These are phyloP conservation scores for Amaranthus cruentus DNA, from an alignment of 148 eudicot genomes.

Conservation along the genomic window DNA sequence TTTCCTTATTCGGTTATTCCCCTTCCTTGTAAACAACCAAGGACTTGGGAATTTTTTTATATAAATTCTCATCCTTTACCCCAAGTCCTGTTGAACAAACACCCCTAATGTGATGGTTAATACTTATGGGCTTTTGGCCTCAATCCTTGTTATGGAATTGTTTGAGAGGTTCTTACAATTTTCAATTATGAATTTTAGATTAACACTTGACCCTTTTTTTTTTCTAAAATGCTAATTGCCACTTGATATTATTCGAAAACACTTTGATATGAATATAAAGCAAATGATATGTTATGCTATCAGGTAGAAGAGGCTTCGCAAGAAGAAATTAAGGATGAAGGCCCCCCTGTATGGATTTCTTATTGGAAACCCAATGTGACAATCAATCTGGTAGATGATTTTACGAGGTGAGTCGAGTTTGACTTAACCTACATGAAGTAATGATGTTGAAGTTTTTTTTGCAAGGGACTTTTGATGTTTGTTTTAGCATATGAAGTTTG, in stretches of 20 bases:
- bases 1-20: too few species aligned
- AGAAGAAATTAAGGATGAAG: slow-evolving; percentile 56
- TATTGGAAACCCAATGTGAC: slow-evolving; percentile 98
- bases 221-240: too few species aligned
- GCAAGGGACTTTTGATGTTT: background rate
- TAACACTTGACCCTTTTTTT: background rate
- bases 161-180: background rate
- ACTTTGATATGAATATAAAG: background rate
- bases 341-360: slow-evolving; percentile 73
- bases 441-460: background rate
- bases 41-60: too few species aligned
- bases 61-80: too few species aligned
- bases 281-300: slow-evolving; percentile 11
- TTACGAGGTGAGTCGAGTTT: slow-evolving; percentile 49
- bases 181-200: background rate
- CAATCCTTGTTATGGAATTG: too few species aligned
- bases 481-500: background rate
- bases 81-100: too few species aligned
- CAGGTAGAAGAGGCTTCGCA: slow-evolving; percentile 56
- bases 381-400: slow-evolving; percentile 90
- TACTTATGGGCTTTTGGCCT: too few species aligned
- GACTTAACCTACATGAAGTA: background rate
- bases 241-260: background rate
- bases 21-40: too few species aligned
- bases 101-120: too few species aligned